Percentiles rank a stretch among this genome's conserved stretches.
Evolutionary conservation across 2,329 filamentous ascomycete genomes (phyloP).

Genomic region (Ophiocordyceps polyrhachis-furcata): DNA sequence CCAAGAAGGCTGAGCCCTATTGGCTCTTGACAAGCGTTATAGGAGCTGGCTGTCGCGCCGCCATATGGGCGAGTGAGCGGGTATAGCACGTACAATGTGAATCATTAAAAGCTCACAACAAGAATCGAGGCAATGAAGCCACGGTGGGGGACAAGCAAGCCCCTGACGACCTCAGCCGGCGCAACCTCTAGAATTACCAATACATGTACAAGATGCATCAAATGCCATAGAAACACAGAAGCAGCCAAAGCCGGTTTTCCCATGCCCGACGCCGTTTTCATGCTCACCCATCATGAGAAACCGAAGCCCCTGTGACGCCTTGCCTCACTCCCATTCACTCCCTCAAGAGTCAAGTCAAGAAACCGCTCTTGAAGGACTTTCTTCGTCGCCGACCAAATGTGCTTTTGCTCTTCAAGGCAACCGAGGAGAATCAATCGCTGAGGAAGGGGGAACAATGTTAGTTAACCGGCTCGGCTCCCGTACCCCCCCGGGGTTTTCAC

Average conservation of each 20-base stretch:
- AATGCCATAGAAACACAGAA: background rate
- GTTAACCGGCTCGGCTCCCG: background rate
- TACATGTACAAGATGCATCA: background rate
- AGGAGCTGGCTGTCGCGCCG: slow-evolving; percentile 71
- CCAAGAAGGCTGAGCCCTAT: slow-evolving; percentile 76
- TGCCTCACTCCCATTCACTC: background rate
- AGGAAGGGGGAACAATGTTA: background rate
- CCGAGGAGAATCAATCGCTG: background rate
- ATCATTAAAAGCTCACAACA: background rate
- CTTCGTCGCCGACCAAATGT: background rate
- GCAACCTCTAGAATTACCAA: background rate
- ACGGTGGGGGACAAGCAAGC: background rate
- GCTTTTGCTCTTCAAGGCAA: background rate
- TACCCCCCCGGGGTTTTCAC: too few relatives aligned
- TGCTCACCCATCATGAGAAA: background rate
- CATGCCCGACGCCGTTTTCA: background rate
- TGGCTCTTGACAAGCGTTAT: slow-evolving; percentile 78
- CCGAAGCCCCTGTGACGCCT: background rate
- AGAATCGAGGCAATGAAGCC: background rate
- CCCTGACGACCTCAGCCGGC: background rate
- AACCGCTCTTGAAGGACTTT: too few relatives aligned
- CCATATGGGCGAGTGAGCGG: slow-evolving; percentile 78
- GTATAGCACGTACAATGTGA: slow-evolving; percentile 26
- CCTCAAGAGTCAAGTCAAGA: background rate
- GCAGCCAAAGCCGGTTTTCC: background rate